Conservation (phyloP, 345 rosid genomes). For the Balakata baccata region DNA sequence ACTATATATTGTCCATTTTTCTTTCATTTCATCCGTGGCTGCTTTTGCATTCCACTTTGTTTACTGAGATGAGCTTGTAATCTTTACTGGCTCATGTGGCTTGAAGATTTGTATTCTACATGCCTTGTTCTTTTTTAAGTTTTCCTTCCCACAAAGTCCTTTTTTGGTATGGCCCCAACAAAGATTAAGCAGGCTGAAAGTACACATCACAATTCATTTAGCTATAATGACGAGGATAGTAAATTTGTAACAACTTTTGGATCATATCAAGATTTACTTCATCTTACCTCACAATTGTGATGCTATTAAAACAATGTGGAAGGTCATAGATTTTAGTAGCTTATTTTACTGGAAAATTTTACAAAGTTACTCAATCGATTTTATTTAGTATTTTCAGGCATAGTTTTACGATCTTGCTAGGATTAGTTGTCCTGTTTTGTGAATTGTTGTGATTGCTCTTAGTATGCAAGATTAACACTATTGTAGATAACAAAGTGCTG, state of each 20-base stretch:
- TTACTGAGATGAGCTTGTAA: background rate
- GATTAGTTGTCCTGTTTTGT: background rate
- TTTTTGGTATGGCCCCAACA: background rate
- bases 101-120: background rate
- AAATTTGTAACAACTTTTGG: background rate
- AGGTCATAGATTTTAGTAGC: background rate
- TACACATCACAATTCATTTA: background rate
- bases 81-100: background rate
- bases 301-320: background rate
- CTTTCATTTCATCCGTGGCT: background rate
- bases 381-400: background rate
- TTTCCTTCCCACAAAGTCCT: background rate
- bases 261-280: background rate
- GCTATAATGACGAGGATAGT: background rate
- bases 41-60: background rate
- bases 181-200: background rate
- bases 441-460: background rate
- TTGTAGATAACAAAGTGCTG: background rate
- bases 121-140: background rate
- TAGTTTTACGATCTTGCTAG: background rate
- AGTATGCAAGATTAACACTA: background rate
- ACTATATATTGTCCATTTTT: background rate
- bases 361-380: background rate
- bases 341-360: background rate
- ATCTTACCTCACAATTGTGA: background rate